Evolutionary conservation across 1,284 basidiomycete species (phyloP), one percentile per base, ranked within the genome.

Genomic region (Fistulina hepatica): DNA sequence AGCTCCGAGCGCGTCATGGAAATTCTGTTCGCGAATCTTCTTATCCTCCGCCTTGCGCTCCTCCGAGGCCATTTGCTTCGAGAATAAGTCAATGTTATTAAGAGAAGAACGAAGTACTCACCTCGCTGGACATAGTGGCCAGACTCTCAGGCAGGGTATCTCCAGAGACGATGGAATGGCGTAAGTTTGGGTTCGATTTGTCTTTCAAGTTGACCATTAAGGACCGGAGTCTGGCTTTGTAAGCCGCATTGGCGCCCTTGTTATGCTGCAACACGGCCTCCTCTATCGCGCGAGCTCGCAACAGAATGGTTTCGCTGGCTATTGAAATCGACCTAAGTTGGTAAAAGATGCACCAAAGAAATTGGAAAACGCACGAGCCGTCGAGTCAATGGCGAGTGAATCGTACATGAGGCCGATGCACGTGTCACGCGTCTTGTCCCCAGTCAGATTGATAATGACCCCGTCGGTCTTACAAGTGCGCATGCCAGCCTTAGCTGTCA

Each of bases 61-160:
- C 52, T 92, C 91, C 1, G 88, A 91, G 2, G 94, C 94, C 82
- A 99, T 90, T 52, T 98, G 93, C 88, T 92, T 45, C 13, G 21
- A 20, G 21, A 23, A 30, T 34, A 21, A 41, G 20, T 19, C 21
- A 16, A 42, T 32, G 7, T 19, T 12, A 17, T 5, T 36, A 15
- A 13, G 34, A 19, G 23, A 27, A 32, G 8, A 23, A 39, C 22
- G 15, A 16, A 25, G 4, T 15, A 57, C 69, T 34, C 50, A 82
- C 86, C 61, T 80, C 72, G 55, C 82, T 89, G 2, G 73, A 69
- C 90, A 97, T 94, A 24, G 61, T 76, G 41, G 77, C 77, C 36
- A 97, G 76, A 48, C 67, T 76, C 19, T 75, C 71, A 0, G 80
- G 72, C 1, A 71, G 50, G 1, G 97, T 64, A 19, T 85, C 80